Base-by-base conservation (phyloP, 495 filamentous ascomycete species). In the Trichoderma virens region DNA sequence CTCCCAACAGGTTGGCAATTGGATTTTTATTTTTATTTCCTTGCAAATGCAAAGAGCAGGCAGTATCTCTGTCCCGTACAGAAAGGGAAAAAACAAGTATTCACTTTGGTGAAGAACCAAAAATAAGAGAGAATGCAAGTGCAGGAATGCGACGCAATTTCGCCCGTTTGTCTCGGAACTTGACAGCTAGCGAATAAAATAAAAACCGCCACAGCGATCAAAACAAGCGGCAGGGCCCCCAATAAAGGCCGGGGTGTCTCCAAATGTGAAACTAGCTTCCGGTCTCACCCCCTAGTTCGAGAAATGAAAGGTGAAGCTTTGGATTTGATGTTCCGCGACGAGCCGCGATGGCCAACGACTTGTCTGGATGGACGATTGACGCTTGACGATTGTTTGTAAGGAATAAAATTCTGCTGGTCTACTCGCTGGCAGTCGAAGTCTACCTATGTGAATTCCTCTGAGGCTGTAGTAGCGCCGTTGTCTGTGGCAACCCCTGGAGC, bases 401-500 rank as follows among this genome's bases (percentile, higher is more conserved):
- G 25, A 28, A 11, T 8, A 28, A 27, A 56, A 56, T 7, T 1
- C 23, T 56, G 51, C 7, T 30, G 25, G 0, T 47, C n/a, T n/a
- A 13, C 11, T 27, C 5, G 51, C 3, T 9, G 20, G 51, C 11
- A 8, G 51, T 30, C 7, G 27, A 56, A 56, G 28, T 28, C 23
- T 56, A 56, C 13, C 23, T 11, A 4, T 30, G 23, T 30, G 13
- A 56, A 56, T 27, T 28, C 18, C 60, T 28, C 60, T 61, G 60
- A 41, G 35, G 60, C 60, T 11, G 9, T 27, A 28, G n/a, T 47
- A 56, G 61, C 39, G 61, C 23, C 39, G 61, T 47, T 63, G 61
- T 62, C 61, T 51, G 61, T 63, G 61, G 61, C 61, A 63, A 63
- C 61, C 8, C 8, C 43, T 47, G 43, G 43, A 47, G 43, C 51